These are phyloP conservation scores for Dothideomycetes sp. DNA, from an alignment of 2,329 filamentous ascomycete genomes.

Conservation along the genomic window DNA sequence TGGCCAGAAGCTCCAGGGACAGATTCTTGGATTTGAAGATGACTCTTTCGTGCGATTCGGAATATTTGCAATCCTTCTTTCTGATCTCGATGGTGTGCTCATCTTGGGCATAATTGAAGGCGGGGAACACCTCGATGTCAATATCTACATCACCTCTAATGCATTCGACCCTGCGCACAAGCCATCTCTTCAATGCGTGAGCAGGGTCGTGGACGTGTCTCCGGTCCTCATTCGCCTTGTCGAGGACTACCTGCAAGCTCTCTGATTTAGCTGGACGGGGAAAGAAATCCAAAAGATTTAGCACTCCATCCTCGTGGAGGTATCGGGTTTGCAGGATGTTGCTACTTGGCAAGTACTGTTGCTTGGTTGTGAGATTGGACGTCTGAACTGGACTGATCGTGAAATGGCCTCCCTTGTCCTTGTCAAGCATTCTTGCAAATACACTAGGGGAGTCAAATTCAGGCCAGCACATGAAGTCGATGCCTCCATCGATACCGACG, in stretches of 20 bases:
- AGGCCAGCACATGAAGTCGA: conserved; percentile 74
- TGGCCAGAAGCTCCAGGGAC: conserved; percentile 57
- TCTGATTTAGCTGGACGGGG: conserved; percentile 49
- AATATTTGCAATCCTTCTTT: conserved; percentile 14
- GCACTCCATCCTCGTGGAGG: conserved; percentile 63
- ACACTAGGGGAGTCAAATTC: conserved; percentile 69
- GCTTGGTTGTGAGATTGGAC: conserved; percentile 56
- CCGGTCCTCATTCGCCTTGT: conserved; percentile 8
- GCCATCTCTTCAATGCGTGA: conserved; percentile 57
- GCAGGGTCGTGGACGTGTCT: conserved; percentile 22
- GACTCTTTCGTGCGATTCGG: conserved; percentile 26
- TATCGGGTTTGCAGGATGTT: conserved; percentile 71
- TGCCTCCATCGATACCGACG: conserved; percentile 61
- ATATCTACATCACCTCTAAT: conserved; percentile 56
- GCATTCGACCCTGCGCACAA: conserved; percentile 62
- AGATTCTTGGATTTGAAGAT: conserved; percentile 50
- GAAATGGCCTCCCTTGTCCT: conserved; percentile 64
- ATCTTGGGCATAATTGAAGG: conserved; percentile 59
- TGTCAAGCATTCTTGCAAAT: conserved; percentile 64
- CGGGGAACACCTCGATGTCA: conserved; percentile 60
- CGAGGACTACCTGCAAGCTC: conserved; percentile 27
- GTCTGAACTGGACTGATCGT: conserved; percentile 43
- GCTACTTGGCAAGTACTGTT: conserved; percentile 64
- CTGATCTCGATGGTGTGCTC: conserved; percentile 49
- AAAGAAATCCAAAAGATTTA: conserved; percentile 66